Conservation (phyloP, 2,329 filamentous ascomycete species). For the Dactylellina haptotyla region DNA sequence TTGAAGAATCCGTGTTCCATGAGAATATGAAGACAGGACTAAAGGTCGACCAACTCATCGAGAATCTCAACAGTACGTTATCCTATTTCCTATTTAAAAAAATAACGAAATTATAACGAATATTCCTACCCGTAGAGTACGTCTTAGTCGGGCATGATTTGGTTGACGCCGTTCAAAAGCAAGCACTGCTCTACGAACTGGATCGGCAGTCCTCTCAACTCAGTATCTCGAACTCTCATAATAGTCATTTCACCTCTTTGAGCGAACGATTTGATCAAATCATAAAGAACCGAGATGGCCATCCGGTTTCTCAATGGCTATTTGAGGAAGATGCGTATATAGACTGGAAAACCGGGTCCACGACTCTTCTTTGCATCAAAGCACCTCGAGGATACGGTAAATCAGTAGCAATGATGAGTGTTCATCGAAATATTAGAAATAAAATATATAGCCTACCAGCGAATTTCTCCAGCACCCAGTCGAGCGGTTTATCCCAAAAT, state of each 20-base stretch:
- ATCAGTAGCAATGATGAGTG: conserved; percentile 34
- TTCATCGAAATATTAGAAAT: not conserved
- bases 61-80: conserved; percentile 10
- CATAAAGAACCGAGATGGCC: conserved; percentile 11
- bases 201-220: conserved; percentile 1
- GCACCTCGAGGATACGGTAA: conserved; percentile 30
- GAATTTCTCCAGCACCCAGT: no score
- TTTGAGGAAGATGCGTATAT: conserved; percentile 7
- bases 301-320: conserved; percentile 16
- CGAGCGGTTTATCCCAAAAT: no score
- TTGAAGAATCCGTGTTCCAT: conserved; percentile 19
- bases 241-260: conserved; percentile 10
- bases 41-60: conserved; percentile 7
- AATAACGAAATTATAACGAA: not conserved
- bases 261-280: conserved; percentile 6
- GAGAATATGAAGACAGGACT: conserved; percentile 18
- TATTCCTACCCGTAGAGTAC: not conserved
- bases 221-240: conserved; percentile 6
- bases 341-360: not conserved
- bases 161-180: conserved; percentile 11
- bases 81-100: not conserved
- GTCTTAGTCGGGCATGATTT: conserved; percentile 3
- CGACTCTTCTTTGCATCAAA: conserved; percentile 7
- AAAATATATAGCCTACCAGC: no score
- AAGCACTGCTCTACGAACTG: conserved; percentile 14